phyloP scores from a whole-genome alignment of 2,329 filamentous ascomycete species.

The Calonectria hongkongensis region DNA sequence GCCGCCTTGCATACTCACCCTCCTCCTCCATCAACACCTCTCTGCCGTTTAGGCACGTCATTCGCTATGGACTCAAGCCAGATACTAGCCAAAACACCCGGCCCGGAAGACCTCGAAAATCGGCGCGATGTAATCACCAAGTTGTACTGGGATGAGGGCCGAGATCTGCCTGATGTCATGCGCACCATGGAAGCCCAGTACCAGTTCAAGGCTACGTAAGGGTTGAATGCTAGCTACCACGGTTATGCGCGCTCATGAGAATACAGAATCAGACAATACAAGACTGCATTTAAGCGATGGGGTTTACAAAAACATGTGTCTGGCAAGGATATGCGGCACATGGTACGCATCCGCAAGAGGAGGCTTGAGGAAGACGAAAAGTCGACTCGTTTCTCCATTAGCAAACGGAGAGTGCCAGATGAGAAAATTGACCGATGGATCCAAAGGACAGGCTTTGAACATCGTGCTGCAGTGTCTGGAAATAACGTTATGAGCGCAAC shows the following conservation, averaged over 20 bases:
- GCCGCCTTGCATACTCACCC: not conserved
- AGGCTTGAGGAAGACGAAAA: constrained; percentile 18
- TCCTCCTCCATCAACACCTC: not conserved
- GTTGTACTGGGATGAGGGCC: constrained; percentile 17
- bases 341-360: constrained; percentile 15
- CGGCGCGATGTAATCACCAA: constrained; percentile 8
- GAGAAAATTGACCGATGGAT: constrained; percentile 18
- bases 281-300: constrained; percentile 22
- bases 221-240: not conserved
- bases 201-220: constrained; percentile 26
- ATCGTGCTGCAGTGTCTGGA: not conserved
- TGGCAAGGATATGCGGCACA: constrained; percentile 14
- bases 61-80: constrained; percentile 12
- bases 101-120: not conserved
- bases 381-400: not conserved
- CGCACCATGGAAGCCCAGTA: constrained; percentile 14
- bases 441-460: constrained; percentile 17
- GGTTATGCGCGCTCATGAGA: not conserved
- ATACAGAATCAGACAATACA: constrained; percentile 6
- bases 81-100: not conserved
- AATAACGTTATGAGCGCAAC: not conserved
- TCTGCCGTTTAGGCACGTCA: not conserved
- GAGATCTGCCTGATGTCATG: constrained; percentile 4
- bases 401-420: constrained; percentile 3
- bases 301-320: constrained; percentile 18